Evolutionary conservation across 2,329 filamentous ascomycete genomes (phyloP), one percentile per base, ranked within the genome.

Genomic region (Arthroderma sp.): DNA sequence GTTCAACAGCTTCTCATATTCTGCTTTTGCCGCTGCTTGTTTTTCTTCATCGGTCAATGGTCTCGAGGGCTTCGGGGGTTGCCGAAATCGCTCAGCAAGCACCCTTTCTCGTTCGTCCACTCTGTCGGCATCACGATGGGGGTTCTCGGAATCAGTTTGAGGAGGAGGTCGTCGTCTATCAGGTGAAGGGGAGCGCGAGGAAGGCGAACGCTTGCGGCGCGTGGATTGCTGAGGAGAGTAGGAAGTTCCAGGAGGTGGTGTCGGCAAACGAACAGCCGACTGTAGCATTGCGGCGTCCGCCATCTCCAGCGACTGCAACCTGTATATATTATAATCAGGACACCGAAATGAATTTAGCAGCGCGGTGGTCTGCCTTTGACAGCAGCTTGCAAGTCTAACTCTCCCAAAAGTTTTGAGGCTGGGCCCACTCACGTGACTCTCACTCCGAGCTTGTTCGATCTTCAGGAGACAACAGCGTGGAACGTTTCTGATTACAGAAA

Each of bases 1-100:
- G 53, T 77, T 91, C 54, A 94, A 70, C 49, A 96, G 75, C 67
- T 89, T 89, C 66, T 93, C 82, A 67, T 94, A 93, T 70, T 95
- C 88, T 52, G 87, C 85, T 68, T 94, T 93, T 37, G 86, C 85
- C 36, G 80, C 80, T 27, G 81, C 85, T 66, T 89, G 86, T 66
- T 93, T 94, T 65, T 88, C 81, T 62, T 86, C 86, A 56, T 84
- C 86, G 3, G 73, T 75, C 39, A 75, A 63, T n/a, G 72, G 70
- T 54, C 76, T 76, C 33, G 66, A 64, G 32, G 68, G 65, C 44
- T 70, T 64, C 46, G 66, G 63, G 52, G 69, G 66, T 50, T 74
- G 66, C 42, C 72, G 68, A 43, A 74, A 65, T 43, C 74, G 68
- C 55, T 77, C 74, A 8, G 68, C 63, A 10, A 74, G 64, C 52